These are phyloP conservation scores for Beauveria medogensis DNA, from an alignment of 2,329 filamentous ascomycete species.

Conservation along the genomic window DNA sequence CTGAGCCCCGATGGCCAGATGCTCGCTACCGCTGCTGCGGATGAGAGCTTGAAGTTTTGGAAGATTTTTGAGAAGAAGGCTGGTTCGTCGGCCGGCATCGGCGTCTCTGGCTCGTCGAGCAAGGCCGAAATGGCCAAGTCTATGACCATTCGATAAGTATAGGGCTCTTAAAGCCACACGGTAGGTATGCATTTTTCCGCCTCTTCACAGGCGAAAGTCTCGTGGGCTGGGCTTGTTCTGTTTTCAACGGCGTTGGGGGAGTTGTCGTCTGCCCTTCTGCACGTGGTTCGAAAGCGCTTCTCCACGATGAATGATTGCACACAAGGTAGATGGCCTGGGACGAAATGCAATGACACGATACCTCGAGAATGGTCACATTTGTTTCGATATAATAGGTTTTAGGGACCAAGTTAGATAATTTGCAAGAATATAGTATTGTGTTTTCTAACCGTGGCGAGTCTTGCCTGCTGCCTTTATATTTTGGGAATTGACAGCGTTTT, in stretches of 20 bases:
- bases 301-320: slow-evolving; percentile 28
- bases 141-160: slow-evolving; percentile 76
- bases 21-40: slow-evolving; percentile 88
- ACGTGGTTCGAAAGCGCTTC: slow-evolving; percentile 44
- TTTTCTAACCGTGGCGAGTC: background rate
- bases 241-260: slow-evolving; percentile 46
- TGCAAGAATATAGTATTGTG: slow-evolving; percentile 4
- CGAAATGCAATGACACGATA: slow-evolving; percentile 13
- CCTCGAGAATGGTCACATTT: slow-evolving; percentile 7
- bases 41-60: slow-evolving; percentile 99
- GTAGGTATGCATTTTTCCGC: slow-evolving; percentile 39
- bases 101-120: slow-evolving; percentile 58
- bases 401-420: slow-evolving; percentile 10
- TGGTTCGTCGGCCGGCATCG: slow-evolving; percentile 57
- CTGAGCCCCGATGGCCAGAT: slow-evolving; percentile 97
- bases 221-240: slow-evolving; percentile 29
- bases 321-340: slow-evolving; percentile 19
- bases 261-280: slow-evolving; percentile 31
- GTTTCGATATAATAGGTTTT: slow-evolving; percentile 9
- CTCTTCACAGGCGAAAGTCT: slow-evolving; percentile 30
- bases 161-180: slow-evolving; percentile 22
- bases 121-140: slow-evolving; percentile 88
- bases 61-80: slow-evolving; percentile 99
- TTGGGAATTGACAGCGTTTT: too few species aligned
- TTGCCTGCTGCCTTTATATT: background rate